Base-by-base conservation (phyloP, 805 yeast genomes). In the Sporopachydermia lactativora region DNA sequence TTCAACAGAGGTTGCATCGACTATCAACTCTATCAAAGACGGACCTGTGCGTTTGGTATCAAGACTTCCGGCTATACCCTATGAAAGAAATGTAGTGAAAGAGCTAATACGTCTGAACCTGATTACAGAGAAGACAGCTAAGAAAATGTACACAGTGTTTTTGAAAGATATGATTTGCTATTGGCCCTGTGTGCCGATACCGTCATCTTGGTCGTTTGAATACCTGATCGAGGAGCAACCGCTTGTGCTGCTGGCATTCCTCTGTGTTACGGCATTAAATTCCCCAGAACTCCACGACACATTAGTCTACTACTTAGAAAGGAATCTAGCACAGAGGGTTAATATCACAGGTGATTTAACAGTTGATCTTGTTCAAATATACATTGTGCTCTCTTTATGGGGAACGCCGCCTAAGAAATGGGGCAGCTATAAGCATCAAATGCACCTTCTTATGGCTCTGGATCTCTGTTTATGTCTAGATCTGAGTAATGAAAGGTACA, bases 371-470 rank as follows among this genome's bases (percentile, higher is more conserved):
- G 63, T 71, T 16, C 65, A 63, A 40, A 56, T 64, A 1, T 69
- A 68, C 45, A 48, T 70, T 42, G 58, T 68, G 1, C 49, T 71
- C 6, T 68, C 75, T 4, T 48, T 68, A 4, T 72, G 78, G 78
- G 65, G 69, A 39, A 58, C 71, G 3, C 76, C 77, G 1, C 73
- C 76, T 4, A 58, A 62, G 28, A 63, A 61, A 47, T 62, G 70
- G 59, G 75, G 74, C 8, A 68, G 73, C 16, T 72, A 64, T 52
- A 70, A 66, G 43, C 72, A 68, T 49, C 76, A 70, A 48, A 59
- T 72, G 53, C 64, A 66, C 46, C 50, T 70, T 17, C 48, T 72
- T 46, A 61, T 64, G 37, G 71, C 71, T 2, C 57, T 64, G 40
- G 62, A 61, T 45, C 49, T 72, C 19, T 59, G 70, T 2, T 48